Evolutionary conservation across 148 eudicot species (phyloP), one percentile per base, ranked within the genome.

Genomic region (Fagopyrum esculentum): DNA sequence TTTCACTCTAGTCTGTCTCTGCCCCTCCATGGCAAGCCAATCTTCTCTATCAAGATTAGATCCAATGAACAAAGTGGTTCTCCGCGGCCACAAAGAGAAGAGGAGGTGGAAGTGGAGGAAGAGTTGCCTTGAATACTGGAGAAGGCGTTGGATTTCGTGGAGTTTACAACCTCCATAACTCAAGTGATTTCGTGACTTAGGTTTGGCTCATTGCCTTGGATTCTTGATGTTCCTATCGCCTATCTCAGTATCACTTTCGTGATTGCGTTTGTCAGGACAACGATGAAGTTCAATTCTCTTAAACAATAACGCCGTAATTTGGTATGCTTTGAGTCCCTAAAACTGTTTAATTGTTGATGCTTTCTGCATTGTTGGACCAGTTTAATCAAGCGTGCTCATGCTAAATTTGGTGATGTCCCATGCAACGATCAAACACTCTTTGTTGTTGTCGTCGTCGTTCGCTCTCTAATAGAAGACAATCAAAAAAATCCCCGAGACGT

Each of bases 141-240:
- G 81, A 94, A 91, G 73, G 97, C 96, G 43, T 71, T 94, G 84
- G 97, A 94, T 83, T 76, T 91, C 77, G 97, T 91, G 4, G 98
- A 93, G 83, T 93, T 89, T 75, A 91, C 88, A 0, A 93, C 96
- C 9, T 87, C 93, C 0, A 89, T 94, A 3, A 87, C 89, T 0
- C 96, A 89, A 79, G 93, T 97, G 6, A 79, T 94, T 49, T 97
- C 98, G 0, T 97, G 98, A 0, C 98, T 97, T 0, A 77, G 97
- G 48, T 93, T 94, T n/a, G 92, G 89, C 82, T 80, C 85, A 6
- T 74, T 91, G 26, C 97, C 98, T 1, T 94, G 97, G 98, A 73
- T 90, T 55, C 85, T 90, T 5, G 96, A 96, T 19, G 63, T 91
- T 19, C 96, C 98, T 10, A 71, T 91, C 72, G 90, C 93, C 44